Base-by-base conservation (phyloP, 441 rosid species). In the Breynia disticha region DNA sequence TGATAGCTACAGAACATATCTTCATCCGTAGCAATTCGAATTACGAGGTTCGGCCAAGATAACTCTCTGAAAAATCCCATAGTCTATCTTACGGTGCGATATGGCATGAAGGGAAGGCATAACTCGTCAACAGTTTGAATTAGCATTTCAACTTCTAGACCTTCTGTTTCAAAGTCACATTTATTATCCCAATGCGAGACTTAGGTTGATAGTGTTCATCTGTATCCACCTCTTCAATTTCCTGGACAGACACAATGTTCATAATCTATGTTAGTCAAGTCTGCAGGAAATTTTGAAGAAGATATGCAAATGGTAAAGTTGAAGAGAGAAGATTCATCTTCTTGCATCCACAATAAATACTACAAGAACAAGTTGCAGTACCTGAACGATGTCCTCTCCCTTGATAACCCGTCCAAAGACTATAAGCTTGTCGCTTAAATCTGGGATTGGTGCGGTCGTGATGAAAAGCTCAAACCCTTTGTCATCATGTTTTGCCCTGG, bases 341-440 rank as follows among this genome's bases (percentile, higher is more conserved):
- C 43, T 3, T 19, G 35, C 16, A 4, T 19, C 37, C 2, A 19
- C 17, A 0, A 6, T 10, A 15, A 46, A n/a, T 10, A 16, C 4
- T 4, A 8, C 19, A 46, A 41, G 48, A 22, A 12, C 32, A 43
- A 56, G 19, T 32, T 50, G 18, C 39, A 16, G 59, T 75, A 91
- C 98, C 94, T 87, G 95, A 48, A 91, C 96, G 15, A 83, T 94
- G 66, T 91, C 96, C 68, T 87, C 84, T 35, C 98, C 96, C 74
- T 76, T 85, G 46, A 85, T 64, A 47, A 87, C 95, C 52, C 87
- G 76, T 57, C 96, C 96, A 59, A 86, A 87, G 54, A 82, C 93
- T 38, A 71, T 72, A 54, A 91, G 76, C 58, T 78, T 86, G 16
- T 87, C 87, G 56, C 71, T 82, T 41, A 82, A 67, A 78, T 87